Evolutionary conservation across 495 filamentous ascomycete genomes (phyloP), one percentile per base, ranked within the genome.

Genomic region (Penicillium lividum): DNA sequence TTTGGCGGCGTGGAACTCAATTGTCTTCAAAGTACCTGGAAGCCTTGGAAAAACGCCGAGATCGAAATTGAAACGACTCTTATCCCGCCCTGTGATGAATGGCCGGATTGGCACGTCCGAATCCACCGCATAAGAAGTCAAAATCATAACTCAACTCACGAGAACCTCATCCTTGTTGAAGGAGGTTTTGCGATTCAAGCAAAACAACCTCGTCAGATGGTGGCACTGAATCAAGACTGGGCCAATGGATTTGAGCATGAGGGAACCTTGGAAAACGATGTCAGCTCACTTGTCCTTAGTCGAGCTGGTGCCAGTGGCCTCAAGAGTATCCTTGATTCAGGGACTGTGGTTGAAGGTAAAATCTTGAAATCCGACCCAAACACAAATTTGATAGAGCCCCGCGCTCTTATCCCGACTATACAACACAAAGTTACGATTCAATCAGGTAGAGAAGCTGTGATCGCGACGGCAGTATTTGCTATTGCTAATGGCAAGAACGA

Each of bases 101-200:
- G 43, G n/a, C 58, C 62, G 0, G 62, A 59, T 1, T 61, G 62
- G 62, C 62, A 65, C 52, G 27, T 56, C 25, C 40, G 62, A 36
- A 28, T 55, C 7, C 62, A 65, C 31, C 46, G 58, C 3, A 43
- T 61, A 10, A 47, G 10, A 10, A 43, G 16, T 38, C 9, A 8
- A 11, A 29, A 10, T 7, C 28, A 3, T 11, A 15, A 33, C 2
- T 15, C 11, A 11, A 52, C 0, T 10, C 4, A 29, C 25, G 7
- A 18, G 7, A 18, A 43, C 7, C 15, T 33, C 6, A 53, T 9
- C 7, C 4, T 63, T 4, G 50, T 67, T 16, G 64, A 67, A 52
- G 56, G 57, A 30, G 64, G 64, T 2, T 67, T 67, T 51, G 57
- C 64, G 3, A 18, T 65, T 0, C 51, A 55, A 36, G 36, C 54